Evolutionary conservation across 108 stramenopile species (phyloP).

Genomic region (Craspedostauros australis): DNA sequence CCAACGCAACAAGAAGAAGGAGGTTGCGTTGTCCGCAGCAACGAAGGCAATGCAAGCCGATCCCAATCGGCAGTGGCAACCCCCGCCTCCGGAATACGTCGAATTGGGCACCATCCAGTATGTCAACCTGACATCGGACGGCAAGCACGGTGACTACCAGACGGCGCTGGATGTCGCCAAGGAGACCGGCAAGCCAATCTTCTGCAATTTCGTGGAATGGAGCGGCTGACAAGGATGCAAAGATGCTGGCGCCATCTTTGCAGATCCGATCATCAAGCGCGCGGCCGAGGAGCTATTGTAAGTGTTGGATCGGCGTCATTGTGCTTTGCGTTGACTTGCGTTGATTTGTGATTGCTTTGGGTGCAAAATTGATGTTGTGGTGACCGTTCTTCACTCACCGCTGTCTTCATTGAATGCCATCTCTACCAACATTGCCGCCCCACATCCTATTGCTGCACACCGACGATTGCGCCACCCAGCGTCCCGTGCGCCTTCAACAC

Average conservation of each 20-base stretch:
- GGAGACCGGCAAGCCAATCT: constrained; percentile 26
- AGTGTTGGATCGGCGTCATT: too few species aligned
- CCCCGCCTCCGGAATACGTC: constrained; percentile 3
- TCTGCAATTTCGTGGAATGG: constrained; percentile 43
- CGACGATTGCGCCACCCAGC: too few species aligned
- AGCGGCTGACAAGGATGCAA: constrained; percentile 29
- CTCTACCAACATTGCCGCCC: too few species aligned
- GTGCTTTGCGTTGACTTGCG: too few species aligned
- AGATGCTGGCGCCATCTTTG: constrained; percentile 33
- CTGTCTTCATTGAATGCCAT: too few species aligned
- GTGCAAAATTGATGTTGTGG: too few species aligned
- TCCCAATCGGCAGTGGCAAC: not conserved
- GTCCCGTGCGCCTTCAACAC: constrained; percentile 41
- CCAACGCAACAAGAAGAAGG: not conserved
- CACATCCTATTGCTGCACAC: too few species aligned
- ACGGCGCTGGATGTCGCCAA: constrained; percentile 10
- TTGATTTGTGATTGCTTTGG: too few species aligned
- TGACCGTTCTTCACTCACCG: too few species aligned
- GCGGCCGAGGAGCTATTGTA: constrained; percentile 27
- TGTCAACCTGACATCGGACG: constrained; percentile 24
- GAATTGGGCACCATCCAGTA: constrained; percentile 29
- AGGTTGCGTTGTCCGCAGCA: not conserved
- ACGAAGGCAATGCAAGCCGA: not conserved
- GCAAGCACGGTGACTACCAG: constrained; percentile 23
- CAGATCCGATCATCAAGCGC: constrained; percentile 21